Evolutionary conservation across 2,329 filamentous ascomycete species (phyloP), one percentile per base, ranked within the genome.

Genomic region (Penicillium sp.): DNA sequence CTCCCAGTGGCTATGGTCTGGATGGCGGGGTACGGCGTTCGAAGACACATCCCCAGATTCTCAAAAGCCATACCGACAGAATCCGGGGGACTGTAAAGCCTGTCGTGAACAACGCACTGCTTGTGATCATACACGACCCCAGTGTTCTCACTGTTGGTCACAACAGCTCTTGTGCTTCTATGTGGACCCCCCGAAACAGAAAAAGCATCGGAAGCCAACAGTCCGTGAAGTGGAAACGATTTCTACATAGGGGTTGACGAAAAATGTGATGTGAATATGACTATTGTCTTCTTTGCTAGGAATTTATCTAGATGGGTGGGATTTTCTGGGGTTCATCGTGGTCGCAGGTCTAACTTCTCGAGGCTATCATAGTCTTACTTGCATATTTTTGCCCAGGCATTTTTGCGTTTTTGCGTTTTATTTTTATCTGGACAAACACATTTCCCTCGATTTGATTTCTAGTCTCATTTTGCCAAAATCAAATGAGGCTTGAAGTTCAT

Each of bases 111-210:
- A 62, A 58, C 58, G 61, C 3, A 64, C 66, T 7, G 43, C 50
- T 9, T 72, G 70, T 57, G 69, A 72, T 48, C 66, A 63, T 25
- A 57, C 62, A 7, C 58, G 49, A 50, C 70, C 70, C 16, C 68
- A 66, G 38, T 72, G 70, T 33, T 59, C 65, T 11, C 66, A 71
- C 52, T 72, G 70, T 53, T 58, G 64, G 33, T 61, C 71, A 22
- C 61, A 72, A 50, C 70, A 72, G 50, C 55, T 70, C 2, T 49
- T 72, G 8, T 72, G 70, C 52, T 72, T 72, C 31, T 72, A 72
- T 42, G 67, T 71, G n/a, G 61, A 63, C 10, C 67, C 62, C 10
- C 67, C 69, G 1, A 43, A 57, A n/a, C 58, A 52, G 12, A 61
- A 59, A 2, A 47, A 58, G 14, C 58, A 55, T 37, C 64, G 58